Conservation (phyloP, 2,329 filamentous ascomycete genomes). For the Talaromyces islandicus region DNA sequence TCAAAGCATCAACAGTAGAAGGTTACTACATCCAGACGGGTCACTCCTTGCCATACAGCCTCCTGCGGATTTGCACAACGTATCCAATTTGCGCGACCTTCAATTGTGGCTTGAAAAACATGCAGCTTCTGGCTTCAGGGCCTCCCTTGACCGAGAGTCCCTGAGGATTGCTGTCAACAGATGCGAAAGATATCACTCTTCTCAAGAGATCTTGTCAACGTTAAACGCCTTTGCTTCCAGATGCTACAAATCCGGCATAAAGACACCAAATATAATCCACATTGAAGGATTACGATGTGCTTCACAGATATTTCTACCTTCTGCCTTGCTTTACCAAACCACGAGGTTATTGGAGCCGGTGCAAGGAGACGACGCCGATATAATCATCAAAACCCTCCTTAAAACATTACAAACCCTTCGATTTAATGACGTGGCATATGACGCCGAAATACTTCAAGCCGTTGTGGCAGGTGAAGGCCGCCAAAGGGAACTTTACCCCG, state of each 20-base stretch:
- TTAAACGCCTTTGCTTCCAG: constrained; percentile 26
- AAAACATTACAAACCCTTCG: constrained; percentile 16
- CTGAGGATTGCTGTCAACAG: constrained; percentile 18
- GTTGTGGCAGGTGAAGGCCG: constrained; percentile 17
- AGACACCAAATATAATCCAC: constrained; percentile 12
- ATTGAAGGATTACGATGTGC: constrained; percentile 26
- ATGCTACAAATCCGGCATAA: constrained; percentile 13
- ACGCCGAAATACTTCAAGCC: constrained; percentile 16
- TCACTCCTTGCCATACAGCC: not conserved
- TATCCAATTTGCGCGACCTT: constrained; percentile 13
- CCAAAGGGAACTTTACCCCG: not conserved
- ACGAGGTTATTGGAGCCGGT: constrained; percentile 13
- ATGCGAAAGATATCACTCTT: constrained; percentile 19
- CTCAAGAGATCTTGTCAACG: constrained; percentile 24
- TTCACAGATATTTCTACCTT: constrained; percentile 21
- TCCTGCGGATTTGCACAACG: not conserved
- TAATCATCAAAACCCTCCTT: constrained; percentile 19
- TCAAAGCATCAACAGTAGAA: not conserved
- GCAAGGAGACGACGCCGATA: constrained; percentile 8
- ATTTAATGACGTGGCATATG: constrained; percentile 17
- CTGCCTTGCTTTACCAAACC: constrained; percentile 24
- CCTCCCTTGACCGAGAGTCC: not conserved
- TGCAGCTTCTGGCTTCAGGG: constrained; percentile 9
- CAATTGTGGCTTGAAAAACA: constrained; percentile 20
- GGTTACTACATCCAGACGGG: not conserved